Conservation (phyloP, 768 basidiomycete species). For the Serpula lacrymans region DNA sequence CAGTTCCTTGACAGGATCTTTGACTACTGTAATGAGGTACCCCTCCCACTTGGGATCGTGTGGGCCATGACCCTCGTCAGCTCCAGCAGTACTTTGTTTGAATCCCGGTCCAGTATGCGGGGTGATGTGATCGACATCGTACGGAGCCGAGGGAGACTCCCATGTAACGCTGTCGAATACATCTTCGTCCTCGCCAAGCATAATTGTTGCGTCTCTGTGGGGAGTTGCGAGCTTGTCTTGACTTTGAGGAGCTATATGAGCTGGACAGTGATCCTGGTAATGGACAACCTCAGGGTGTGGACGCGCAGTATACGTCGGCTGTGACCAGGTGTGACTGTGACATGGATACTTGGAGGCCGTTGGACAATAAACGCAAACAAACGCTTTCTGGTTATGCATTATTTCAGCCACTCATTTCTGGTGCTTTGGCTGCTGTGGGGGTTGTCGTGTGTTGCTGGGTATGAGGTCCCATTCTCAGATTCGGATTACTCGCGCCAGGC, state of each 20-base stretch:
- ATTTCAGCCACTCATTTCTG: slow-evolving; percentile 11
- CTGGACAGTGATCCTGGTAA: no score
- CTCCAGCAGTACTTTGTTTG: slow-evolving; percentile 72
- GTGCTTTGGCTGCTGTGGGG: slow-evolving; percentile 26
- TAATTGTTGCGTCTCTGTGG: slow-evolving; percentile 26
- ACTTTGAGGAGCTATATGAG: background rate
- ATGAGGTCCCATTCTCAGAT: slow-evolving; percentile 65
- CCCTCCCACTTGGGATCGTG: slow-evolving; percentile 92
- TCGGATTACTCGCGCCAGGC: slow-evolving; percentile 85
- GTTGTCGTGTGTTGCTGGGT: slow-evolving; percentile 41
- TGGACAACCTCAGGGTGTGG: no score
- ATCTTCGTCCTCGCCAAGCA: slow-evolving; percentile 86
- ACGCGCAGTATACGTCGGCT: no score
- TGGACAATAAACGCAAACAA: slow-evolving; percentile 25
- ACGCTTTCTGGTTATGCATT: slow-evolving; percentile 24
- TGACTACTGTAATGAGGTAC: slow-evolving; percentile 75
- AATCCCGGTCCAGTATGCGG: slow-evolving; percentile 67
- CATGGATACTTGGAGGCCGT: slow-evolving; percentile 7
- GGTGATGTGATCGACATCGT: slow-evolving; percentile 41
- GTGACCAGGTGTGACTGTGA: slow-evolving; percentile 30
- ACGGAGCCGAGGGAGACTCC: slow-evolving; percentile 70
- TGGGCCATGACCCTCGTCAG: slow-evolving; percentile 60
- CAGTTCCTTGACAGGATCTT: slow-evolving; percentile 93
- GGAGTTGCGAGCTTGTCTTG: background rate
- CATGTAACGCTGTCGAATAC: slow-evolving; percentile 91